These are phyloP conservation scores for Tricholoma sp. DNA, from an alignment of 768 basidiomycete genomes.

Conservation along the genomic window DNA sequence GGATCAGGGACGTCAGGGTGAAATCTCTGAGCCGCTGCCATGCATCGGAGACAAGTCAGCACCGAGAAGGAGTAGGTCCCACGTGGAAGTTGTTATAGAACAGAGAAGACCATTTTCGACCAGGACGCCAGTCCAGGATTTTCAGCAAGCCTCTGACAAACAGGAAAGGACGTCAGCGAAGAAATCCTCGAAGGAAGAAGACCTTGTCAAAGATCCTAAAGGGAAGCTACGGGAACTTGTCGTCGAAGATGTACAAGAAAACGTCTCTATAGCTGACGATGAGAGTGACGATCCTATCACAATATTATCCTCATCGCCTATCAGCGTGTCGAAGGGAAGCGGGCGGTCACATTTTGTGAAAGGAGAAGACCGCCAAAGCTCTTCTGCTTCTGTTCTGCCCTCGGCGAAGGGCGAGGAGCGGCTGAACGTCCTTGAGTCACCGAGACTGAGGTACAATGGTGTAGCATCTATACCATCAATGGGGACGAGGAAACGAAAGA, in stretches of 20 bases:
- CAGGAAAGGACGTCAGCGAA: background rate
- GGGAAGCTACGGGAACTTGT: background rate
- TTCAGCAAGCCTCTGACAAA: background rate
- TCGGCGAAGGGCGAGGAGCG: background rate
- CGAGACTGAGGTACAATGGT: conserved; percentile 1
- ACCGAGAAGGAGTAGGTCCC: background rate
- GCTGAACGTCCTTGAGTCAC: background rate
- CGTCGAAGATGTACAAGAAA: conserved; percentile 1
- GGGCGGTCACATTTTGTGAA: background rate
- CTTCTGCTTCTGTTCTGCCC: background rate
- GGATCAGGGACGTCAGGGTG: background rate
- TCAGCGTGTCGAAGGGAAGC: background rate
- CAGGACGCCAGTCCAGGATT: background rate
- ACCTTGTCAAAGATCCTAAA: background rate
- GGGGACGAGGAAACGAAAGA: conserved; percentile 18
- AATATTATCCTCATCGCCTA: conserved; percentile 8
- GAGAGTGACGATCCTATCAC: conserved; percentile 17
- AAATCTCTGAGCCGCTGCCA: background rate
- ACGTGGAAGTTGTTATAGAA: conserved; percentile 15
- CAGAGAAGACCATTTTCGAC: conserved; percentile 1
- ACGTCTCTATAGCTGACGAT: conserved; percentile 12
- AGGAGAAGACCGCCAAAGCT: background rate
- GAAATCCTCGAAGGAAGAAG: background rate
- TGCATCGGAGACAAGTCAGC: background rate
- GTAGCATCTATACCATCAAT: background rate